A percentile compares a stretch with the other conserved stretches of the same genome.
These are phyloP conservation scores for Beauveria sp. DNA, from an alignment of 2,329 filamentous ascomycete species.

Conservation along the genomic window DNA sequence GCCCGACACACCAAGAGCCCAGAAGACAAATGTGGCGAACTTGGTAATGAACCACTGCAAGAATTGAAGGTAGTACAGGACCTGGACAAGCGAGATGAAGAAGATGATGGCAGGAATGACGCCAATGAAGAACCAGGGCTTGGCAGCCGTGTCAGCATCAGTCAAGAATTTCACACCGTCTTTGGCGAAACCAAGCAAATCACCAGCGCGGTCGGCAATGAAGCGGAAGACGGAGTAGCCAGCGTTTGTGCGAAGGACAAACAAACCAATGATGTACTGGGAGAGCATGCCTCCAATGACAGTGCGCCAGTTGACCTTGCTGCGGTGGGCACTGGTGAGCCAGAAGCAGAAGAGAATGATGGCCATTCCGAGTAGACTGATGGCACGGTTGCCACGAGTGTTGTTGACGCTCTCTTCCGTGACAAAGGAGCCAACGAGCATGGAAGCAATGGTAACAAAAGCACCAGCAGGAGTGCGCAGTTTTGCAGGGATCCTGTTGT, in stretches of 20 bases:
- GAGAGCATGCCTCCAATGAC: slow-evolving; percentile 83
- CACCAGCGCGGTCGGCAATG: slow-evolving; percentile 65
- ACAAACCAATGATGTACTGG: slow-evolving; percentile 83
- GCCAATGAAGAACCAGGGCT: slow-evolving; percentile 63
- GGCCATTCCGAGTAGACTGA: slow-evolving; percentile 71
- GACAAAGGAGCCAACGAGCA: slow-evolving; percentile 71
- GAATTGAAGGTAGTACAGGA: slow-evolving; percentile 72
- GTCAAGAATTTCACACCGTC: slow-evolving; percentile 66
- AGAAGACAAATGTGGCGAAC: slow-evolving; percentile 87
- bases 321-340: slow-evolving; percentile 63
- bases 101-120: slow-evolving; percentile 93
- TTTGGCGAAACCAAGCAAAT: slow-evolving; percentile 67
- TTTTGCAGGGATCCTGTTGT: slow-evolving; percentile 57
- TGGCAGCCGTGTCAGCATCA: slow-evolving; percentile 32
- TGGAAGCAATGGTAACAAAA: slow-evolving; percentile 56
- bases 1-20: slow-evolving; percentile 77
- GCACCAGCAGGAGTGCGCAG: slow-evolving; percentile 57
- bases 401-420: slow-evolving; percentile 67
- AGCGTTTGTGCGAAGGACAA: slow-evolving; percentile 72
- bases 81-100: slow-evolving; percentile 87
- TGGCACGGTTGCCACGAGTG: slow-evolving; percentile 68
- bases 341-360: slow-evolving; percentile 65
- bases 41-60: slow-evolving; percentile 88
- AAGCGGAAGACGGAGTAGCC: slow-evolving; percentile 92
- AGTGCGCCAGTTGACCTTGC: slow-evolving; percentile 60